phyloP scores from a whole-genome alignment of 1,284 basidiomycete genomes.

The Trichosporon inkin region DNA sequence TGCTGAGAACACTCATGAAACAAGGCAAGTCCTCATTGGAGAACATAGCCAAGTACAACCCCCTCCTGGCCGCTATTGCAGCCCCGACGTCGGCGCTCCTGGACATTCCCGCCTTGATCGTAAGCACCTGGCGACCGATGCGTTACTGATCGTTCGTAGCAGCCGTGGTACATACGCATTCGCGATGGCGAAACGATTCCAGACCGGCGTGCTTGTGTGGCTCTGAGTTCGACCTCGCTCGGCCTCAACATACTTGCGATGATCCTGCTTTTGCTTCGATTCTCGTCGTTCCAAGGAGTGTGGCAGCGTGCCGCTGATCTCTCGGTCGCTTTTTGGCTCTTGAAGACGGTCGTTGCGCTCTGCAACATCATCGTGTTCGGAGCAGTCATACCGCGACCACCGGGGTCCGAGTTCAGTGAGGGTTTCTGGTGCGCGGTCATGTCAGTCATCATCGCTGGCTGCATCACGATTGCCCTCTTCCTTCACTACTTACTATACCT shows the following conservation, averaged over 20 bases:
- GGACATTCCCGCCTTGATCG: conserved; percentile 52
- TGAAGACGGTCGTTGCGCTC: conserved; percentile 49
- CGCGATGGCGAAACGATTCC: conserved; percentile 30
- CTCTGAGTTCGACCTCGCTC: conserved; percentile 49
- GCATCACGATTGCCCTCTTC: conserved; percentile 45
- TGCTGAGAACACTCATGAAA: background rate
- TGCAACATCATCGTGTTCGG: conserved; percentile 49
- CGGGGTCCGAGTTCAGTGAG: conserved; percentile 42
- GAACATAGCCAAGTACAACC: conserved; percentile 35
- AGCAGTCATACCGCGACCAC: conserved; percentile 27
- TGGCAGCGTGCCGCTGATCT: conserved; percentile 22
- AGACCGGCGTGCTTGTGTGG: conserved; percentile 45
- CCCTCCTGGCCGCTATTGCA: conserved; percentile 49
- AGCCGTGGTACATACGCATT: conserved; percentile 43
- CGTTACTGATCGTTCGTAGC: conserved; percentile 21
- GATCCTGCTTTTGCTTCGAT: conserved; percentile 49
- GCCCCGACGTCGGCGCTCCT: conserved; percentile 51
- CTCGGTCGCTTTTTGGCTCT: conserved; percentile 50
- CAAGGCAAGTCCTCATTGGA: background rate
- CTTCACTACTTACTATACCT: conserved; percentile 48
- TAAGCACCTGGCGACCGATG: conserved; percentile 22
- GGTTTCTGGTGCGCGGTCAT: conserved; percentile 53
- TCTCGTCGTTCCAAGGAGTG: conserved; percentile 38
- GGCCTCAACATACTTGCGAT: conserved; percentile 52
- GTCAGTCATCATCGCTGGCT: conserved; percentile 44